phyloP scores from a whole-genome alignment of 208 protist genomes.

The Herpetomonas samuelpessoai region DNA sequence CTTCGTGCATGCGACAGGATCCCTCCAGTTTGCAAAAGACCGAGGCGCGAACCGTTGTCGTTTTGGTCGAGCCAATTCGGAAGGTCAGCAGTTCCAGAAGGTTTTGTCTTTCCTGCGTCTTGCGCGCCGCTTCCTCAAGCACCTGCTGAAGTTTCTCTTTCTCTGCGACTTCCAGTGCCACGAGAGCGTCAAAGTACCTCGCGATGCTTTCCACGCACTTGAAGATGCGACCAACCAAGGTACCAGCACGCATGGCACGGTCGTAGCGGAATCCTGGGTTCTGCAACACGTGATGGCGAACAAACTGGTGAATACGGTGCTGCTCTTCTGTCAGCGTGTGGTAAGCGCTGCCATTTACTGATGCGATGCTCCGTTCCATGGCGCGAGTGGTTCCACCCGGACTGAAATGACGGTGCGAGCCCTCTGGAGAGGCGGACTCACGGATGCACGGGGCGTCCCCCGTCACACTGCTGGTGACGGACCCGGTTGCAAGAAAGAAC shows the following conservation, averaged over 20 bases:
- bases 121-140: not conserved
- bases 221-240: not conserved
- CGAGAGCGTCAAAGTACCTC: not conserved
- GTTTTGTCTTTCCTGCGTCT: not conserved
- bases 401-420: too few relatives aligned
- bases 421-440: too few relatives aligned
- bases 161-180: not conserved
- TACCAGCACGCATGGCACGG: not conserved
- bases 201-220: not conserved
- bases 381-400: too few relatives aligned
- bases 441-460: too few relatives aligned
- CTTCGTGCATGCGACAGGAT: not conserved
- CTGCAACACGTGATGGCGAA: too few relatives aligned
- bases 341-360: too few relatives aligned
- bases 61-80: not conserved
- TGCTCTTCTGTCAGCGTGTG: too few relatives aligned
- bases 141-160: too few relatives aligned
- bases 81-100: not conserved
- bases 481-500: too few relatives aligned
- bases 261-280: not conserved
- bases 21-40: constrained; percentile 4
- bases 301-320: too few relatives aligned
- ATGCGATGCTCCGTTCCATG: too few relatives aligned
- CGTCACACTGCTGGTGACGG: too few relatives aligned
- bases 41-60: not conserved